Evolutionary conservation across 1,284 basidiomycete genomes (phyloP), one percentile per base, ranked within the genome.

Genomic region (Puccinia novopanici): DNA sequence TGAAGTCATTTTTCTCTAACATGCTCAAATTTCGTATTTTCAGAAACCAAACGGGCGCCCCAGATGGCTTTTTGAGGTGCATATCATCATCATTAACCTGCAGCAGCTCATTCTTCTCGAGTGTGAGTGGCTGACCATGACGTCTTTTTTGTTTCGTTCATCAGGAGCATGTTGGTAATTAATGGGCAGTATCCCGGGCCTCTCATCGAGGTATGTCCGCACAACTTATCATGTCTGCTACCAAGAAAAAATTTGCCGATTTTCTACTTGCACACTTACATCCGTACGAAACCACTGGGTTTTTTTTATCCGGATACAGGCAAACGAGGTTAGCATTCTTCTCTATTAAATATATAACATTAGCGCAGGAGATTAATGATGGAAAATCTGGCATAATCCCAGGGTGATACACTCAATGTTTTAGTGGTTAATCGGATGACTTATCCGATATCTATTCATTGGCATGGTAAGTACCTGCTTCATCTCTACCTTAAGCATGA

Each of bases 151-250:
- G 8, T 45, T 45, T 12, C 40, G 0, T 48, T n/a, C 22, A 48
- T 50, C 40, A 77, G 75, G 37, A 50, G 13, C 0, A 37, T 88
- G 87, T 83, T 88, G 6, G 87, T 88, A 3, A 87, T 89, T 24
- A 89, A 89, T 71, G 88, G 87, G 1, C 85, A 86, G 78, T 87
- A 83, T 70, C 88, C 88, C 0, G 89, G 89, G 0, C 89, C 89
- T 0, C 86, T 88, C 4, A 87, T 89, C 76, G 87, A 89, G 81
- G 88, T 86, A 1, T 89, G 89, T 83, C 84, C 45, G 45, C 6
- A 8, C 45, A 45, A 45, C 45, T 45, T 45, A 15, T 45, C 15
- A 8, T 24, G 40, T 67, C 65, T 24, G 27, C 15, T n/a, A n/a
- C 15, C 45, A 45, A 45, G 15, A 45, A 45, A 8, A 45, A 45